phyloP scores from a whole-genome alignment of 2,329 filamentous ascomycete genomes.

The Alternaria incomplexa region DNA sequence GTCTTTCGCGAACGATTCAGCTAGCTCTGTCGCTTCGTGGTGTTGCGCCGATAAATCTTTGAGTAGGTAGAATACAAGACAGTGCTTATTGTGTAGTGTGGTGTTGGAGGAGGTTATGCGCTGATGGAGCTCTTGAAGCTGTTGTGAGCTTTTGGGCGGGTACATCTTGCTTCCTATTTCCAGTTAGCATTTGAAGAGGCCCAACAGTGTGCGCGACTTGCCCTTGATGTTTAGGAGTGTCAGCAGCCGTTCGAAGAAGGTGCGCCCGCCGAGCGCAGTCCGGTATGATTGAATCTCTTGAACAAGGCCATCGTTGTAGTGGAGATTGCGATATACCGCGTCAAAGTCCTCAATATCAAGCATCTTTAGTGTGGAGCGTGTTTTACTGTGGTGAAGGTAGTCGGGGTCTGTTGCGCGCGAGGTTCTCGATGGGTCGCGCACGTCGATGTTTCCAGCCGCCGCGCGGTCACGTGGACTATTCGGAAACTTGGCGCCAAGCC shows the following conservation, averaged over 20 bases:
- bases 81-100: constrained; percentile 78
- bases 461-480: neutral
- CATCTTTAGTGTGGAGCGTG: constrained; percentile 50
- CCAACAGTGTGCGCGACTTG: constrained; percentile 44
- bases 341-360: constrained; percentile 71
- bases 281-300: constrained; percentile 71
- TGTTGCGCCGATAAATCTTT: constrained; percentile 69
- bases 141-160: constrained; percentile 72
- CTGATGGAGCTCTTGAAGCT: constrained; percentile 72
- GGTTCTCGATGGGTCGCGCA: constrained; percentile 9
- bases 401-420: constrained; percentile 10
- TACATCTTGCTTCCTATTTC: constrained; percentile 67
- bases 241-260: constrained; percentile 82
- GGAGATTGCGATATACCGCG: constrained; percentile 63
- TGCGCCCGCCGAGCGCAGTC: constrained; percentile 69
- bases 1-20: constrained; percentile 64
- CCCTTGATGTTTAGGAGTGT: constrained; percentile 74
- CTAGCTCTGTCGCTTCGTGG: constrained; percentile 57
- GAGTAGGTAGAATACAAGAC: constrained; percentile 82
- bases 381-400: neutral
- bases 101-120: constrained; percentile 70
- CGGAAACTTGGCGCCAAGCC: neutral
- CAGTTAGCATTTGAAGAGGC: neutral
- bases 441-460: neutral
- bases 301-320: constrained; percentile 35